Evolutionary conservation across 768 basidiomycete species (phyloP), one percentile per base, ranked within the genome.

Genomic region (Kondoa malvinella): DNA sequence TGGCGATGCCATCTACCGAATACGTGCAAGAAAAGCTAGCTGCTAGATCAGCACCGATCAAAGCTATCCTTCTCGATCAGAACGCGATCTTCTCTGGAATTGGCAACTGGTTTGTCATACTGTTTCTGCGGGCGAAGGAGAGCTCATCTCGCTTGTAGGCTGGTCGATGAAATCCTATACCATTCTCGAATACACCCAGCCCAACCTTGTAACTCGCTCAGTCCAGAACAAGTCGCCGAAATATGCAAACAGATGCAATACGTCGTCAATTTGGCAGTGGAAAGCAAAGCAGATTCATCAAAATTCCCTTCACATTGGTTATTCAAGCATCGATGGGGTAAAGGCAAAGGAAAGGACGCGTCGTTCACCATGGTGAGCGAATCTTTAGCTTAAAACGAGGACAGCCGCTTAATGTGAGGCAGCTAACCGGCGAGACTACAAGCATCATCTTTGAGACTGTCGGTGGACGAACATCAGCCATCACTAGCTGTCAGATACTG

Each of bases 111-210:
- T n/a, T n/a, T n/a, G n/a, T n/a, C n/a, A n/a, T n/a, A n/a, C n/a
- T n/a, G n/a, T n/a, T n/a, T n/a, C n/a, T n/a, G n/a, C n/a, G n/a
- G n/a, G n/a, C n/a, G n/a, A n/a, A n/a, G n/a, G n/a, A n/a, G n/a
- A n/a, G n/a, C n/a, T n/a, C n/a, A n/a, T n/a, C n/a, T n/a, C n/a
- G n/a, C n/a, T n/a, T n/a, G n/a, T n/a, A n/a, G n/a, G 72, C 68
- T 76, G 56, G 73, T 73, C 65, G 75, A 76, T 59, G 74, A 76
- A 62, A 75, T 76, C 59, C 68, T 75, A 30, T 76, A 65, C 68
- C 75, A 76, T 33, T 62, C 73, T 0, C 30, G 31, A 0, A 67
- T 75, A 14, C 75, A 76, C 56, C 75, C 75, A 0, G 59, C 71
- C 0, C 70, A 72, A 30, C 71, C 72, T 0, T 60, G 70, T 3